Evolutionary conservation across 306 rosid species (phyloP).

Genomic region (Adenanthera pavonina): DNA sequence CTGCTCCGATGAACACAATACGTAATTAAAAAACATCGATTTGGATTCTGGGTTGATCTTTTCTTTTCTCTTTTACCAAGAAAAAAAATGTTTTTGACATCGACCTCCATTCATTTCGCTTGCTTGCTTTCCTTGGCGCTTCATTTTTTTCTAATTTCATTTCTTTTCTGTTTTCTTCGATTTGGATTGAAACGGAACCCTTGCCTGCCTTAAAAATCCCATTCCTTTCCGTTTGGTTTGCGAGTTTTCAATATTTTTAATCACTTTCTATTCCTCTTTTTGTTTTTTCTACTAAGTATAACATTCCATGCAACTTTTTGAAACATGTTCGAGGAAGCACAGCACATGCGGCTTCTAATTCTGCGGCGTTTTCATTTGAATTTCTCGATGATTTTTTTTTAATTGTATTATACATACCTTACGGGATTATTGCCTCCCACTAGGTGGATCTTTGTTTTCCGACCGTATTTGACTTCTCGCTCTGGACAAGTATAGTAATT

Average conservation of each 20-base stretch:
- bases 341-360: background rate
- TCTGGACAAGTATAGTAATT: background rate
- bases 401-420: background rate
- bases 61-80: background rate
- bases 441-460: background rate
- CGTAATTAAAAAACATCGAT: background rate
- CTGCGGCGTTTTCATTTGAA: background rate
- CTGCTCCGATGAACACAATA: background rate
- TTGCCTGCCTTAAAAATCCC: background rate
- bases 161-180: background rate
- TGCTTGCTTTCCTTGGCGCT: background rate
- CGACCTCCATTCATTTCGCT: background rate
- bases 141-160: background rate
- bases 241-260: background rate
- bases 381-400: background rate
- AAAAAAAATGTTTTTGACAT: background rate
- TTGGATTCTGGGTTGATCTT: background rate
- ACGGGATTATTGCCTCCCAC: background rate
- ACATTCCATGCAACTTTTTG: background rate
- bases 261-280: background rate
- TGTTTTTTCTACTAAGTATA: background rate
- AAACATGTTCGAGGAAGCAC: slow-evolving; percentile 21
- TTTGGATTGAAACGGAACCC: slow-evolving; percentile 13
- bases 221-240: slow-evolving; percentile 19
- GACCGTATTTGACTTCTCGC: background rate